Evolutionary conservation across 2,329 filamentous ascomycete genomes (phyloP).

Genomic region (Apiospora hydei): DNA sequence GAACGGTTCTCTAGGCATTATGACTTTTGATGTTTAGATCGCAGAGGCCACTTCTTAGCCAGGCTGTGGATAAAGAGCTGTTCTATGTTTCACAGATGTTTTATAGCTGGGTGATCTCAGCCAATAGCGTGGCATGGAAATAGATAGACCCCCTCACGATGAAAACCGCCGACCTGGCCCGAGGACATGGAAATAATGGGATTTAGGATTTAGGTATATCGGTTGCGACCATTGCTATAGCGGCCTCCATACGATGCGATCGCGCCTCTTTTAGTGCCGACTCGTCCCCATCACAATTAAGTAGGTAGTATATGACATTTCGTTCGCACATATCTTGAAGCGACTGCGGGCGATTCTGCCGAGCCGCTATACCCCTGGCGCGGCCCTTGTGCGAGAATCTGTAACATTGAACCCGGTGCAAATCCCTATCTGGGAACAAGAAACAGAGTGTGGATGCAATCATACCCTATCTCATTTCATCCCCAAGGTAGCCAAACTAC

Average conservation of each 20-base stretch:
- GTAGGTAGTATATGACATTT: neutral
- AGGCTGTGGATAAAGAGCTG: neutral
- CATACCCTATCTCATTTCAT: neutral
- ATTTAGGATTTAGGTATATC: neutral
- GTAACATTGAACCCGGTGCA: neutral
- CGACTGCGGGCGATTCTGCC: neutral
- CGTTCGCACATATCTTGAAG: neutral
- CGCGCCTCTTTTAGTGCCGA: neutral
- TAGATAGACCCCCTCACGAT: neutral
- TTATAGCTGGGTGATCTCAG: neutral
- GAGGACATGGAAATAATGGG: neutral
- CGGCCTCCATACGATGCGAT: neutral
- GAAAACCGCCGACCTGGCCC: neutral
- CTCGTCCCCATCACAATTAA: neutral
- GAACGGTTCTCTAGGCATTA: neutral
- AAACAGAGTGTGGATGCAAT: slow-evolving; percentile 1
- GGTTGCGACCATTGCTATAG: no score
- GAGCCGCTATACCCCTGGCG: slow-evolving; percentile 12
- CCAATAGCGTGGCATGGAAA: neutral
- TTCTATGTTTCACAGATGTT: neutral
- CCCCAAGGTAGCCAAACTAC: neutral
- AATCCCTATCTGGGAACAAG: neutral
- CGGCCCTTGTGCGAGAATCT: slow-evolving; percentile 2
- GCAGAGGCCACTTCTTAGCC: neutral
- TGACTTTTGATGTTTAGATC: neutral